These are phyloP conservation scores for Podila clonocystis DNA, from an alignment of 192 early-diverging fungal genomes.

Conservation along the genomic window DNA sequence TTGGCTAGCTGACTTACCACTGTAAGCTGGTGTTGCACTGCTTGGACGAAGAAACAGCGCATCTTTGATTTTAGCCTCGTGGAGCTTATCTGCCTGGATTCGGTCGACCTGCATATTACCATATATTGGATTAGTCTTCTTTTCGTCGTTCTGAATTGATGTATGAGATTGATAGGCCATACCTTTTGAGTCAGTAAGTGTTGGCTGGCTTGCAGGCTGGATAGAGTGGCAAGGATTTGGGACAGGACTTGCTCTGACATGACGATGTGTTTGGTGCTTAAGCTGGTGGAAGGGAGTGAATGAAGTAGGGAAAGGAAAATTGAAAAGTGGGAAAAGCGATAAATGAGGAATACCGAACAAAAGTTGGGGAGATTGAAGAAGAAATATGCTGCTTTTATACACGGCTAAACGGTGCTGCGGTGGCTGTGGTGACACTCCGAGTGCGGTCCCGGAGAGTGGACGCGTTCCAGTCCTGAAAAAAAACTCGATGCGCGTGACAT, in stretches of 20 bases:
- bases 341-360: conserved; percentile 10
- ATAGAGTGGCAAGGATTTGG: conserved; percentile 33
- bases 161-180: neutral
- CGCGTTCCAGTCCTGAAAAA: too few species aligned
- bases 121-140: too few species aligned
- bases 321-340: too few species aligned
- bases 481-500: too few species aligned
- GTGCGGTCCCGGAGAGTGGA: too few species aligned
- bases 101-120: conserved; percentile 23
- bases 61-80: conserved; percentile 12
- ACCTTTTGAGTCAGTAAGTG: conserved; percentile 44
- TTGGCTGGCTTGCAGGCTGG: conserved; percentile 24
- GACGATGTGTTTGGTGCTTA: neutral
- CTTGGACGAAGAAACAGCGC: conserved; percentile 14
- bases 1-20: neutral
- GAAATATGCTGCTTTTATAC: too few species aligned
- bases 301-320: conserved; percentile 24
- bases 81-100: conserved; percentile 22
- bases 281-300: neutral
- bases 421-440: too few species aligned
- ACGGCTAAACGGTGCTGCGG: too few species aligned
- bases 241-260: conserved; percentile 43
- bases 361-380: neutral
- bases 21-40: neutral
- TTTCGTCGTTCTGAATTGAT: neutral